Evolutionary conservation across 106 monocot species (phyloP).

Genomic region (Agapanthus africanus): DNA sequence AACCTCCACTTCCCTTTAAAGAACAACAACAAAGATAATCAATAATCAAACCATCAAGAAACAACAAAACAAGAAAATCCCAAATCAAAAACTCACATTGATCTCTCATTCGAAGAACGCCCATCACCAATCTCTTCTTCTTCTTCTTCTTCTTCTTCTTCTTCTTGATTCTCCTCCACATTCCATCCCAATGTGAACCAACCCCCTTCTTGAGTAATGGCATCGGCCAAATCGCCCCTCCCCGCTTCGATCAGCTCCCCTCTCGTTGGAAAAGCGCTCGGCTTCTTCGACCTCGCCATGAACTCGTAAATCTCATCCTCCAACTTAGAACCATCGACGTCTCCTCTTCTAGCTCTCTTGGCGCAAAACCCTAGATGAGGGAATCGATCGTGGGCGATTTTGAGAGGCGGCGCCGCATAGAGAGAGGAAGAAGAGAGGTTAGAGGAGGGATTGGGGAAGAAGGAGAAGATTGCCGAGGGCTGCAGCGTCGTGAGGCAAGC

Average conservation of each 20-base stretch:
- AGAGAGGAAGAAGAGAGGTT: no score
- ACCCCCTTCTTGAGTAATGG: constrained; percentile 43
- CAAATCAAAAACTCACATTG: constrained; percentile 15
- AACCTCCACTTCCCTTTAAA: constrained; percentile 16
- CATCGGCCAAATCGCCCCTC: constrained; percentile 51
- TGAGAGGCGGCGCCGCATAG: no score
- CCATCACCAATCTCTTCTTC: not conserved
- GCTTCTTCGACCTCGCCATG: constrained; percentile 61
- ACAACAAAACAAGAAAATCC: not conserved
- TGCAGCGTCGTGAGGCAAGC: no score
- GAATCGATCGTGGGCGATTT: no score
- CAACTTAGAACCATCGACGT: constrained; percentile 8
- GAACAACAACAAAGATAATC: constrained; percentile 6
- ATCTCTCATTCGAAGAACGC: constrained; percentile 22
- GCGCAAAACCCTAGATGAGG: not conserved
- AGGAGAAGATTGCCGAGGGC: not conserved
- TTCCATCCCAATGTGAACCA: constrained; percentile 54
- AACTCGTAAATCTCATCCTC: constrained; percentile 73
- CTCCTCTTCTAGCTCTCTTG: constrained; percentile 1
- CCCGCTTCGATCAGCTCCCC: constrained; percentile 56
- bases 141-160: constrained; percentile 2
- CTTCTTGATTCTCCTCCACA: no score
- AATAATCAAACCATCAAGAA: not conserved
- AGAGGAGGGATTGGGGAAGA: not conserved
- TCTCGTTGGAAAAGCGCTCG: constrained; percentile 43